phyloP scores from a whole-genome alignment of 257 asterid genomes.

The Fraxinus americana region DNA sequence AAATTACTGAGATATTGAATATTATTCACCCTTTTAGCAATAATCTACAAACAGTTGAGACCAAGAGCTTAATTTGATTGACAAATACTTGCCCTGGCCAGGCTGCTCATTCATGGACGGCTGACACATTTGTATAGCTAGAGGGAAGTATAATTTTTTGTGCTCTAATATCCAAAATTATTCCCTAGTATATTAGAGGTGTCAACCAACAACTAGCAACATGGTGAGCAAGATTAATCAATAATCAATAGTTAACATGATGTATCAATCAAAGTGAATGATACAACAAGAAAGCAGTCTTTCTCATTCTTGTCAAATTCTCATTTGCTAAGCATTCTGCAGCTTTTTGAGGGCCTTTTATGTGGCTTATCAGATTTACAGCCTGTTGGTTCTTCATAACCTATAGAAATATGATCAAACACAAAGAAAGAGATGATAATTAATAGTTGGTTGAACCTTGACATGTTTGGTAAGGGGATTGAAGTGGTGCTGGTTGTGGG shows the following conservation, averaged over 20 bases:
- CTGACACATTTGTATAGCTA: background rate
- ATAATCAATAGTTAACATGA: background rate
- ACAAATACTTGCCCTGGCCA: too few relatives aligned
- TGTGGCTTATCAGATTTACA: slow-evolving; percentile 59
- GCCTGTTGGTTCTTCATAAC: slow-evolving; percentile 70
- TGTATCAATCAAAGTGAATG: slow-evolving; percentile 48
- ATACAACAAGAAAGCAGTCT: slow-evolving; percentile 51
- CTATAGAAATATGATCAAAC: slow-evolving; percentile 27
- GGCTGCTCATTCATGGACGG: background rate
- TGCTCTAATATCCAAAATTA: background rate
- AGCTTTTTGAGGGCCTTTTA: slow-evolving; percentile 61
- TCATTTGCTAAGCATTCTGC: slow-evolving; percentile 65
- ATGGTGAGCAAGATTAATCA: background rate
- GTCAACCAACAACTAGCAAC: background rate
- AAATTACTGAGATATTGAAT: background rate
- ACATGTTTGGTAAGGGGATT: background rate
- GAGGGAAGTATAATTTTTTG: background rate
- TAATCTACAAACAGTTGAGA: background rate
- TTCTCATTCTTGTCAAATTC: slow-evolving; percentile 55
- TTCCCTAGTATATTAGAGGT: background rate
- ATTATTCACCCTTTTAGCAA: background rate
- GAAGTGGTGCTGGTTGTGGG: too few relatives aligned
- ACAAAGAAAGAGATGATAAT: background rate
- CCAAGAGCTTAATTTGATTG: background rate
- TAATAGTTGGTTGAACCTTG: background rate